Evolutionary conservation across 1,284 basidiomycete species (phyloP).

Genomic region (Sanguinoderma infundibulare): DNA sequence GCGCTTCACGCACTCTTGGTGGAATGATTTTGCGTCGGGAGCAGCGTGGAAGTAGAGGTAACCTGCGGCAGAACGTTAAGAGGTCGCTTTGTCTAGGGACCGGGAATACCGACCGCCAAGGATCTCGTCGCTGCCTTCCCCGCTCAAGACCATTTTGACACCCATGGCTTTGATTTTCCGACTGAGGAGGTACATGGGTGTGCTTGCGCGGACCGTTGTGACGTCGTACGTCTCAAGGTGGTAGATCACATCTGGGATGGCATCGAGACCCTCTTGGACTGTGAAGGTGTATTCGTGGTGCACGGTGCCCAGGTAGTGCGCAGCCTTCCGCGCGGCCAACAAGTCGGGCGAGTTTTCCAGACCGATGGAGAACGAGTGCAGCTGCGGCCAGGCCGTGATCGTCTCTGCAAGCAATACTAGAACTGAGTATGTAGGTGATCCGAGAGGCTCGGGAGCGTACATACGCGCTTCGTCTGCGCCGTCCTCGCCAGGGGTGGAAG

Average conservation of each 20-base stretch:
- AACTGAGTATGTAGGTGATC: not conserved
- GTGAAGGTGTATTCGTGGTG: conserved; percentile 99
- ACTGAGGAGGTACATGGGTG: conserved; percentile 96
- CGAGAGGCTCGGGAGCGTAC: conserved; percentile 14
- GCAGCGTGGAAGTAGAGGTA: conserved; percentile 99
- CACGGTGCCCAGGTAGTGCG: conserved; percentile 91
- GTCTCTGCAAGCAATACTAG: conserved; percentile 50
- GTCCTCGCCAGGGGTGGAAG: conserved; percentile 53
- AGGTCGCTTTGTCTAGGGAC: conserved; percentile 1
- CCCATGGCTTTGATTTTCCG: conserved; percentile 99
- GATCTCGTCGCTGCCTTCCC: conserved; percentile 98
- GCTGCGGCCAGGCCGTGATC: conserved; percentile 91
- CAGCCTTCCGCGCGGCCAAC: conserved; percentile 92
- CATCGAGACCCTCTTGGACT: conserved; percentile 97
- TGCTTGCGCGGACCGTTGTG: conserved; percentile 97
- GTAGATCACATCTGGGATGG: conserved; percentile 97
- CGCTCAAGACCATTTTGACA: conserved; percentile 99
- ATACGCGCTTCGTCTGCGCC: conserved; percentile 59
- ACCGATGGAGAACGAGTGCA: conserved; percentile 98
- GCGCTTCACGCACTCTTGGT: conserved; percentile 94
- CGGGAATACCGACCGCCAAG: conserved; percentile 73
- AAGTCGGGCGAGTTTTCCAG: conserved; percentile 96
- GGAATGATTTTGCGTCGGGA: conserved; percentile 88
- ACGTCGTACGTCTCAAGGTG: conserved; percentile 99
- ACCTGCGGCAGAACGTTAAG: conserved; percentile 48